phyloP scores from a whole-genome alignment of 2,329 filamentous ascomycete species.

The Apiospora marii region DNA sequence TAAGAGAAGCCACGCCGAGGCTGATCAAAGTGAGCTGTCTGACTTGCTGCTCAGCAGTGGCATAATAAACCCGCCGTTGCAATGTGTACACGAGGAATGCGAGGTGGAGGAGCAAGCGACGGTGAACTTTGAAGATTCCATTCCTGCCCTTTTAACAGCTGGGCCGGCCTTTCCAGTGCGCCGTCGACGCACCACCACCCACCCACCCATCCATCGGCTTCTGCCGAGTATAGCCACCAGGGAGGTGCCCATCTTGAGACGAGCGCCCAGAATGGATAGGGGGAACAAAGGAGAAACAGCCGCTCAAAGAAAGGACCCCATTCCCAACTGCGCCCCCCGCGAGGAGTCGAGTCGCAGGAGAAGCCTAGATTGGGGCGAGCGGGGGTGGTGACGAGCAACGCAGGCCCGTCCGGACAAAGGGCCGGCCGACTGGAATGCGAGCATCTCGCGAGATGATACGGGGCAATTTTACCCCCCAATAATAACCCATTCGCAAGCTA shows the following conservation, averaged over 20 bases:
- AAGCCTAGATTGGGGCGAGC: neutral
- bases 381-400: neutral
- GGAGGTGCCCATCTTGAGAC: slow-evolving; percentile 32
- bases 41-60: slow-evolving; percentile 18
- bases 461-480: slow-evolving; percentile 12
- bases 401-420: slow-evolving; percentile 22
- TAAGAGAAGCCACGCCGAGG: slow-evolving; percentile 39
- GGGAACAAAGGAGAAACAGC: slow-evolving; percentile 32
- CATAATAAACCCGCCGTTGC: slow-evolving; percentile 23
- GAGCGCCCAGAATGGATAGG: slow-evolving; percentile 28
- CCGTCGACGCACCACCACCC: neutral
- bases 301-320: slow-evolving; percentile 36
- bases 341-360: neutral
- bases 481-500: neutral
- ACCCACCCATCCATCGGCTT: neutral
- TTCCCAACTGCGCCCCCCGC: slow-evolving; percentile 11
- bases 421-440: slow-evolving; percentile 23
- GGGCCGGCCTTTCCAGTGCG: neutral
- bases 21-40: slow-evolving; percentile 32
- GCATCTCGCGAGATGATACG: slow-evolving; percentile 24
- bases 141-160: slow-evolving; percentile 39
- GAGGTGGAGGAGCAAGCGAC: slow-evolving; percentile 37
- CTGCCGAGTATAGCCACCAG: slow-evolving; percentile 31
- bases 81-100: slow-evolving; percentile 40
- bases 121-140: slow-evolving; percentile 38